Evolutionary conservation across 139 green algal genomes (phyloP), one percentile per base, ranked within the genome.

Genomic region (Haematococcus sp.): DNA sequence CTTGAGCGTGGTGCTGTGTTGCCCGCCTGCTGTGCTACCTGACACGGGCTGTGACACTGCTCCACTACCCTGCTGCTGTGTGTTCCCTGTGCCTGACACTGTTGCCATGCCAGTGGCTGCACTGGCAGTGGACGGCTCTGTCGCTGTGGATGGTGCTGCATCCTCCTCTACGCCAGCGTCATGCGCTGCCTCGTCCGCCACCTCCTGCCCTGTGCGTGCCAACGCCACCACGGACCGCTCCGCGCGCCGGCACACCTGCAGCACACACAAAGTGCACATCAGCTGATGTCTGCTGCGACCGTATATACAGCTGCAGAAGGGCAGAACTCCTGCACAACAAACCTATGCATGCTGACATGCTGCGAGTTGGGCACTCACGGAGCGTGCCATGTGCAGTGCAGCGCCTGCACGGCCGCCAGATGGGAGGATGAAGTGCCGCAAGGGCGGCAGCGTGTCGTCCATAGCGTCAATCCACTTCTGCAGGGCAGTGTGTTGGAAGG

Each of bases 371-470:
- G 11, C 13, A 68, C 74, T 46, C 68, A 88, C 80, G n/a, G 86
- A 78, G 43, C 92, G 76, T 22, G 92, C 87, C 43, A 94, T 55
- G 76, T 97, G 92, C 75, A 97, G 81, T 19, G 70, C 73, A 7
- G 84, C 71, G 20, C 87, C 77, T 3, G 88, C 82, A 30, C 83
- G 65, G 63, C 89, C 90, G 16, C 90, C 91, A 49, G 91, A 97
- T 5, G 95, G 95, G 56, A 98, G 86, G 64, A 98, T 98, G 88
- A 98, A 98, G 63, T 92, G 89, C 1, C 75, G 88, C 20, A 98
- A 84, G 4, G 83, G 80, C 11, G 95, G 92, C 58, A 98, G 86
- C 54, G 88, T 30, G 16, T 81, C 79, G 58, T 93, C 85, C 80
- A 95, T 84, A 11, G 59, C 81, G 76, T 98, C 95, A 33, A 98